Base-by-base conservation (phyloP, 83 land plant genomes). In the Diphasiastrum complanatum region DNA sequence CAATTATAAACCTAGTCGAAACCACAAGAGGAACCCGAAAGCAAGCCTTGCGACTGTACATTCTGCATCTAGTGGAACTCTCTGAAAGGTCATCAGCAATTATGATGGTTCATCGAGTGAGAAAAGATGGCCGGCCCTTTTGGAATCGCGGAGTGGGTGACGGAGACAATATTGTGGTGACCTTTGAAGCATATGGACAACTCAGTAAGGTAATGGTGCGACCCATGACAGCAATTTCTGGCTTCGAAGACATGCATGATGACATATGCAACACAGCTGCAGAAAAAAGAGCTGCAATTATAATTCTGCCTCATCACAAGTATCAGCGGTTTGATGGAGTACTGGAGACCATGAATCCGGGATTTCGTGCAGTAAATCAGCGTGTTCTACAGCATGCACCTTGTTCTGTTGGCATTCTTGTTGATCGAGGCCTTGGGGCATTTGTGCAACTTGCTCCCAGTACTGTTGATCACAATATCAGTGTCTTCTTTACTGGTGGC, bases 251-350 rank as follows among this genome's bases (percentile, higher is more conserved):
- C 68, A 68, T 68, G 68, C 71, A 68, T 20, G 71, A 68, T 11
- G 71, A 68, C 34, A 60, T 68, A 6, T 68, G 71, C 40, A 48
- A 40, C 36, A 28, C 26, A 2, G 41, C 47, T 20, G 54, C 43
- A 40, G 43, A 85, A 49, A 54, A 65, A 47, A 63, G 75, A 49
- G 81, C 69, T 0, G 61, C 70, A 0, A 41, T 89, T 23, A 66
- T 89, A 37, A 51, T 89, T n/a, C 73, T 89, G 33, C 95, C 95
- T 1, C 85, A 85, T 55, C 91, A 89, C 65, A 76, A 75, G 51
- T 43, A 45, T 0, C 72, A 55, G 14, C 27, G 56, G 2, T 62
- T 28, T 14, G 79, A 73, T 45, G 83, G 84, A 0, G 25, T 50
- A 22, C 37, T 86, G 30, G 81, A 78, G 33, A 67, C 18, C 11